Evolutionary conservation across 208 protist species (phyloP).

Genomic region (Phytomonas sp.): DNA sequence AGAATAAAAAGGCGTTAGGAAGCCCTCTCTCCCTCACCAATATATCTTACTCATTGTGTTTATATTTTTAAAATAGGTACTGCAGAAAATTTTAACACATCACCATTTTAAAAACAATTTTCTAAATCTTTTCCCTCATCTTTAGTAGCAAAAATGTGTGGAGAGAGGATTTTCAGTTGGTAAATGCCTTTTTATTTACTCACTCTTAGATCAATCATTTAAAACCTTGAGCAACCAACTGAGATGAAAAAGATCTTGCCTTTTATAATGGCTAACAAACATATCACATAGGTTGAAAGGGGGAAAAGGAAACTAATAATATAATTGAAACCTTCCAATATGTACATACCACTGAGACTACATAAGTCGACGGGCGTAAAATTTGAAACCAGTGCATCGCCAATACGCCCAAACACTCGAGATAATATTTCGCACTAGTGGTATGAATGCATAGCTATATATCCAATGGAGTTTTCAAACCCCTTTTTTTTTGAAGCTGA

Average conservation of each 20-base stretch:
- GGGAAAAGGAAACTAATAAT: not conserved
- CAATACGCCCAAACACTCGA: not conserved
- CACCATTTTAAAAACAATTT: not conserved
- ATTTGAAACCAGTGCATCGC: not conserved
- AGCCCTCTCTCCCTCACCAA: conserved; percentile 8
- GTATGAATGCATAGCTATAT: conserved; percentile 3
- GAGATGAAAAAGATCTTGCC: not conserved
- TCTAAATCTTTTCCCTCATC: not conserved
- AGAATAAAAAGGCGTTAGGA: not conserved
- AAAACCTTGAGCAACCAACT: not conserved
- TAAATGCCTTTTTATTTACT: not conserved
- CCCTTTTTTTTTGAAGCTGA: not conserved
- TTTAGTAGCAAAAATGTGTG: not conserved
- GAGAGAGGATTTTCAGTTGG: not conserved
- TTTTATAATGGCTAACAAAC: not conserved
- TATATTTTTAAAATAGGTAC: conserved; percentile 7
- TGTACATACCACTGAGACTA: not conserved
- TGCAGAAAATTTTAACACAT: conserved; percentile 1
- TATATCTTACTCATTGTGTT: conserved; percentile 10
- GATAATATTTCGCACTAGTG: not conserved
- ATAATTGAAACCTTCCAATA: not conserved
- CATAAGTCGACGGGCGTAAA: not conserved
- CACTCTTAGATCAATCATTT: not conserved
- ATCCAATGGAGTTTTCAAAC: not conserved
- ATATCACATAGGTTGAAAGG: not conserved